Base-by-base conservation (phyloP, 768 basidiomycete species). In the Obba rivulosa region DNA sequence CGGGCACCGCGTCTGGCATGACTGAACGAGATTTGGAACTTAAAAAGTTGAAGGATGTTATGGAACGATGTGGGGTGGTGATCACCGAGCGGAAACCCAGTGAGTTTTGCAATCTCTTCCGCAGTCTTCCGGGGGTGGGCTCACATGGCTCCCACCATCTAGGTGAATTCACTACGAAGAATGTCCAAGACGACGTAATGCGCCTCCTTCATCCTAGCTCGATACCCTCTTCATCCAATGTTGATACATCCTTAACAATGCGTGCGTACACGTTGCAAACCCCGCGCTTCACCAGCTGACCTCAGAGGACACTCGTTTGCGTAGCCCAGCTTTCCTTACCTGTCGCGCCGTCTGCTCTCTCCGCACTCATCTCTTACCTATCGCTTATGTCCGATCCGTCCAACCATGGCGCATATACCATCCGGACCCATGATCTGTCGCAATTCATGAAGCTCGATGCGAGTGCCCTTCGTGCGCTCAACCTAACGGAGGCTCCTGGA, bases 381-480 rank as follows among this genome's bases (percentile, higher is more conserved):
- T 75, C 80, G 14, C 81, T 99, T 4, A 71, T 92, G 2, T 72
- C 82, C 7, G 90, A 95, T 55, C 68, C 83, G 4, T 74, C 81
- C 2, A 92, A 94, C 57, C 82, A 86, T 53, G 86, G 83, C 18
- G 78, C 83, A 48, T 98, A 84, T 70, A 81, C 76, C 13, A 75
- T 99, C 11, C 78, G 77, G 34, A 88, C 86, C 0, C 94, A 99
- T 61, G 93, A 98, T 62, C 73, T 99, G 0, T 81, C 87, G 2
- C 93, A 90, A 61, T 98, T 86, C 66, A 96, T 99, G 93, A 85
- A 85, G 49, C 78, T 98, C 8, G 96, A 99, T 62, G 92, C 96
- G 1, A 95, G 92, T 53, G 95, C 96, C 0, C 71, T 98, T 16
- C 79, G 87, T 43, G 96, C 96, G 1, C 69, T 99, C 21, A 91